phyloP scores from a whole-genome alignment of 768 basidiomycete species.

The Leccinellum luteum region DNA sequence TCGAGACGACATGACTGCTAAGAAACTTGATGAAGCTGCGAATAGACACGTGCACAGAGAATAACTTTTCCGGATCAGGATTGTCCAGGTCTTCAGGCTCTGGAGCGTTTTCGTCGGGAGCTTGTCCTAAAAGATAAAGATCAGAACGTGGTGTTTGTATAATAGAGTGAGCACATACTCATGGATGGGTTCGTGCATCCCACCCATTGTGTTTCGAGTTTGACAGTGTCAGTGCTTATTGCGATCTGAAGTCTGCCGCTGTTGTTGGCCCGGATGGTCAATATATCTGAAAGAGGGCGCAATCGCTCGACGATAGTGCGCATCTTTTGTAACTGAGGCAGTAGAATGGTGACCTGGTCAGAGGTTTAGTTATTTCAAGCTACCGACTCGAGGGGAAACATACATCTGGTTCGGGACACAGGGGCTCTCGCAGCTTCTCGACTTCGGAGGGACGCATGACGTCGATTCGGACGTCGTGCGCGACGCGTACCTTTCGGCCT shows the following conservation, averaged over 20 bases:
- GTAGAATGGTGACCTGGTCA: conserved; percentile 67
- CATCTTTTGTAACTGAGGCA: conserved; percentile 72
- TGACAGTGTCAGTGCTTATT: conserved; percentile 68
- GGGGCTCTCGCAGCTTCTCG: conserved; percentile 68
- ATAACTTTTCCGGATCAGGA: conserved; percentile 55
- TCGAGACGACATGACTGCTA: conserved; percentile 75
- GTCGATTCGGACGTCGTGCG: conserved; percentile 81
- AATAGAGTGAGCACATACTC: conserved; percentile 27
- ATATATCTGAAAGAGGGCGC: conserved; percentile 62
- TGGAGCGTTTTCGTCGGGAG: conserved; percentile 31
- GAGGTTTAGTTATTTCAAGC: background rate
- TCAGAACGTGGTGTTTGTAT: background rate
- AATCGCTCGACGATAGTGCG: conserved; percentile 79
- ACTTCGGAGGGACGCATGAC: conserved; percentile 76
- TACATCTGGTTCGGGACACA: conserved; percentile 86
- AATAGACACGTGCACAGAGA: conserved; percentile 66
- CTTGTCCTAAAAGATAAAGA: conserved; percentile 18
- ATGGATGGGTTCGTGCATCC: conserved; percentile 67
- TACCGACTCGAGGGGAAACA: conserved; percentile 24
- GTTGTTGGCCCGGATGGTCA: conserved; percentile 68
- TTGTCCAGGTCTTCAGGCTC: conserved; percentile 36
- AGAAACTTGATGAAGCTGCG: conserved; percentile 81
- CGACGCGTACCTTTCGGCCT: conserved; percentile 61
- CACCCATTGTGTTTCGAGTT: conserved; percentile 76
- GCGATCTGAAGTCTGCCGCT: conserved; percentile 53